Evolutionary conservation across 108 stramenopile species (phyloP), one percentile per base, ranked within the genome.

Genomic region (Nitzschia sp.): DNA sequence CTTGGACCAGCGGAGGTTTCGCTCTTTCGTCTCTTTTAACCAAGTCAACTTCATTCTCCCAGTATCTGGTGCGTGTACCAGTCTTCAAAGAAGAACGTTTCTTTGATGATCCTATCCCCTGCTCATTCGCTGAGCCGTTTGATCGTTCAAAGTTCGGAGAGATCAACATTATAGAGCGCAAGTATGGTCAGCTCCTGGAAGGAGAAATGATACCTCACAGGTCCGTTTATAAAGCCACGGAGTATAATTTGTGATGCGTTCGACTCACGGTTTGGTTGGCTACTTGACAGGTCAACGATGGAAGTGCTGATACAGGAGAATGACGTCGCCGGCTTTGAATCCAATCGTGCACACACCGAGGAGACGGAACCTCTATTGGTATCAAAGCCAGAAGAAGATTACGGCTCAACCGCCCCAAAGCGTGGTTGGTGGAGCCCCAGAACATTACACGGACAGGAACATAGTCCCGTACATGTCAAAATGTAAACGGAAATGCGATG

Each of bases 21-120:
- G 13, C 9, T 9, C 38, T 6, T 9, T 42, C 13, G 38, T 42
- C 9, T 42, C 6, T 6, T 13, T 13, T 42, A 13, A 42, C 38
- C 6, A 6, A 6, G 38, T 42, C 38, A 9, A 6, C 38, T 42
- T 9, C 6, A 9, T 13, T 6, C 13, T 9, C 13, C 13, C 54
- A 74, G 73, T 64, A 69, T 30, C n/a, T 62, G 1, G 46, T 55
- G 29, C 62, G 67, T 15, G 75, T 76, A 33, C 75, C 75, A 1
- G 33, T 63, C 27, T 51, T 83, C 38, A 84, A 85, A 58, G 66
- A 73, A 42, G 86, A 89, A 49, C 78, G 84, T 28, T 84, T 61
- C 64, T 64, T 56, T 26, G 88, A 89, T 49, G 59, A 74, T 64
- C 92, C 92, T 1, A 73, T 89, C 13, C 75, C 86, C 2, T 35